Evolutionary conservation across 768 basidiomycete genomes (phyloP).

Genomic region (Xerocomellus amylosporus): DNA sequence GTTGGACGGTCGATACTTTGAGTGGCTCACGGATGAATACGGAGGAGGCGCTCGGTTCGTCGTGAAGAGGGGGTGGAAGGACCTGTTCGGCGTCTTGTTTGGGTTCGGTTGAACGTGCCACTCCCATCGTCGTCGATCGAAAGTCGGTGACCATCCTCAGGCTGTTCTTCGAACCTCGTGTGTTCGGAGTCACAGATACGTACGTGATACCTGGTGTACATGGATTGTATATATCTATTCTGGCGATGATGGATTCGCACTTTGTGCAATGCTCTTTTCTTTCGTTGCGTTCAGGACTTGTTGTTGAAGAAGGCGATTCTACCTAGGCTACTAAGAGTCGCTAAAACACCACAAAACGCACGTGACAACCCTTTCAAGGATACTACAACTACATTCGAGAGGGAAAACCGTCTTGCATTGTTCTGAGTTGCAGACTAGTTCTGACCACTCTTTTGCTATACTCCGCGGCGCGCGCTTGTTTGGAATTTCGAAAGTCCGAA

Average conservation of each 20-base stretch:
- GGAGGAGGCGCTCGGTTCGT: constrained; percentile 41
- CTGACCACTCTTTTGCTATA: too few relatives aligned
- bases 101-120: constrained; percentile 35
- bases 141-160: too few relatives aligned
- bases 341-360: too few relatives aligned
- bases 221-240: neutral
- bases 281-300: neutral
- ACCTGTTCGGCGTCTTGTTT: constrained; percentile 43
- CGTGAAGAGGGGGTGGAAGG: constrained; percentile 47
- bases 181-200: neutral
- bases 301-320: too few relatives aligned
- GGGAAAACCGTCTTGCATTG: too few relatives aligned
- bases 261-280: neutral
- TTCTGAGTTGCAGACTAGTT: too few relatives aligned
- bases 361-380: too few relatives aligned
- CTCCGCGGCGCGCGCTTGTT: too few relatives aligned
- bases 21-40: constrained; percentile 74
- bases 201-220: constrained; percentile 2
- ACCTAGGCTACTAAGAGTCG: too few relatives aligned
- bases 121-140: neutral
- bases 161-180: neutral
- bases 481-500: too few relatives aligned
- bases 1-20: constrained; percentile 69
- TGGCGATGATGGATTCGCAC: neutral
- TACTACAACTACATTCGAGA: too few relatives aligned